Conservation (phyloP, 2,329 filamentous ascomycete species). For the Fusarium sp. region DNA sequence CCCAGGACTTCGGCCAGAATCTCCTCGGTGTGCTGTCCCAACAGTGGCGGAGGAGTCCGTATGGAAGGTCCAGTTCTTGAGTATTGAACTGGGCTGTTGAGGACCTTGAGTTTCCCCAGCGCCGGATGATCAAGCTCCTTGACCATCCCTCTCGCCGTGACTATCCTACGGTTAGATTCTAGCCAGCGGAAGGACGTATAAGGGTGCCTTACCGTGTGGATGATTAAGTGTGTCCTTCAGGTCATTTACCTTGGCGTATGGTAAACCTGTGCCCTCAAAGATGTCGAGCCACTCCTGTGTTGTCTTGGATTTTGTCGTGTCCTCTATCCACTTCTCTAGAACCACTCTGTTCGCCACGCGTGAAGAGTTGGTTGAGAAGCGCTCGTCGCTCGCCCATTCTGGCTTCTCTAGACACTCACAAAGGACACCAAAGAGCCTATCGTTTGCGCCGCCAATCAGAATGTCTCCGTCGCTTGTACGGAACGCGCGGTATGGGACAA, state of each 20-base stretch:
- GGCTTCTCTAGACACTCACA: constrained; percentile 67
- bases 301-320: constrained; percentile 77
- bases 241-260: constrained; percentile 92
- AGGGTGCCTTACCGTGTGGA: constrained; percentile 72
- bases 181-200: too few relatives aligned
- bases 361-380: constrained; percentile 69
- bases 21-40: constrained; percentile 88
- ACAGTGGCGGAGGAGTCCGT: constrained; percentile 80
- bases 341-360: constrained; percentile 77
- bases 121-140: constrained; percentile 82
- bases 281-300: constrained; percentile 88
- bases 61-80: constrained; percentile 82
- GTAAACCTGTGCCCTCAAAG: constrained; percentile 88
- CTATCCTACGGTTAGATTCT: neutral
- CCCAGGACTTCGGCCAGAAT: constrained; percentile 60
- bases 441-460: constrained; percentile 76
- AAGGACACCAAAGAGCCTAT: constrained; percentile 73
- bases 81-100: constrained; percentile 95
- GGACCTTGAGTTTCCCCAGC: constrained; percentile 86
- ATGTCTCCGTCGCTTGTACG: constrained; percentile 75
- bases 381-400: constrained; percentile 68
- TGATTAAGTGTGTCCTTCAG: constrained; percentile 85
- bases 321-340: constrained; percentile 83
- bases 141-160: constrained; percentile 82
- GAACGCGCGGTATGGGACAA: constrained; percentile 93